Base-by-base conservation (phyloP, 805 yeast species). In the Saturnispora serradocipensis region DNA sequence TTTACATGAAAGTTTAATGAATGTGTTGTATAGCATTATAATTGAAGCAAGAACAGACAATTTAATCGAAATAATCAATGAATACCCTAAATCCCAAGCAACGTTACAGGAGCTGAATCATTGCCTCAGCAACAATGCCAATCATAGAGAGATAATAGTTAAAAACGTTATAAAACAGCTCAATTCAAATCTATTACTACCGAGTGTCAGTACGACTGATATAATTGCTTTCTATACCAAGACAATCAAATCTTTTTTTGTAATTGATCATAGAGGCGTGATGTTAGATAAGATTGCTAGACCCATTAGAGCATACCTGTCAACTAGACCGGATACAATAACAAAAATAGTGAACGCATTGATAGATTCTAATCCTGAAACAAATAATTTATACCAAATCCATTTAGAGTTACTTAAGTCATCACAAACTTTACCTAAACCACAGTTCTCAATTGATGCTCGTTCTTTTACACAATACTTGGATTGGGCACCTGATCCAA, bases 191-290 rank as follows among this genome's bases (percentile, higher is more conserved):
- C 62, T 89, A 10, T 69, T 90, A 20, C 93, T 88, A 59, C 84
- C 95, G 3, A 96, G 96, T 20, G 77, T 85, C 1, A 81, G 85
- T 57, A 91, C 98, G 0, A 74, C 75, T 4, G 87, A 82, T 48
- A 81, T 88, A 7, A 76, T 91, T 25, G 67, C 78, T 2, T 78
- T 76, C 49, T 91, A 87, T 61, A 80, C 86, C 4, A 77, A 81
- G 15, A 80, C 90, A 1, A 84, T 90, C 44, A 74, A 80, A 56
- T 74, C 89, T 0, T 88, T 91, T 53, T 63, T 84, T 27, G 67
- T 82, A 0, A 71, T 93, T n/a, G 98, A 91, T 59, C 95, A 96
- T 6, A 74, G 86, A 38, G 96, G 96, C 0, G 91, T 88, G 0
- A 68, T 90, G 30, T 69, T 90, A 7, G 95, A 86, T 61, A 79